Percentiles rank a stretch among this genome's conserved stretches.
Conservation (phyloP, 2,329 filamentous ascomycete genomes). For the Pseudogymnoascus destructans region DNA sequence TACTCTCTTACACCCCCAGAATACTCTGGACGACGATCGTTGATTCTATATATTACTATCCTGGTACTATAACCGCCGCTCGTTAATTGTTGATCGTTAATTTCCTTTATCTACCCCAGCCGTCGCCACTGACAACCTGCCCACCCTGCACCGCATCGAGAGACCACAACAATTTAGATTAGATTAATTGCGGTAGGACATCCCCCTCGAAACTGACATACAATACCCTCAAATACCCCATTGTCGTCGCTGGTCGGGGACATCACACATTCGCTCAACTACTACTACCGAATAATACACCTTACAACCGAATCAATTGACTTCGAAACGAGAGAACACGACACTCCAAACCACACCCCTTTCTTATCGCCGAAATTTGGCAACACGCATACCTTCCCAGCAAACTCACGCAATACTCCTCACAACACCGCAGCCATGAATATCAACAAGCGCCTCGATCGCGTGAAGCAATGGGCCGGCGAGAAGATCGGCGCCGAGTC, state of each 20-base stretch:
- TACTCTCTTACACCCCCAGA: background rate
- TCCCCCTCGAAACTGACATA: background rate
- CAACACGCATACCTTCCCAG: background rate
- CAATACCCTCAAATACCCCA: background rate
- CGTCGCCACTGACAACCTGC: background rate
- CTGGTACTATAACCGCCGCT: background rate
- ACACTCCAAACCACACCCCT: background rate
- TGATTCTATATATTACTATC: background rate
- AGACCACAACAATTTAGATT: background rate
- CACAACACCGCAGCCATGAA: slow-evolving; percentile 23
- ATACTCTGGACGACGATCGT: background rate
- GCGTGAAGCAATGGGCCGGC: slow-evolving; percentile 94
- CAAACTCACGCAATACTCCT: background rate
- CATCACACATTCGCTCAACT: background rate
- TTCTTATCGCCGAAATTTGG: background rate
- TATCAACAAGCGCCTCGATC: slow-evolving; percentile 70
- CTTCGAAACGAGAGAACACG: background rate
- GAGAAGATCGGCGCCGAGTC: slow-evolving; percentile 90
- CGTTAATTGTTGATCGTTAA: background rate
- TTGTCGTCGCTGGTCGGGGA: background rate
- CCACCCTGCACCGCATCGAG: background rate
- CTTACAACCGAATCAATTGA: background rate
- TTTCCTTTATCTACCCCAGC: slow-evolving; percentile 1
- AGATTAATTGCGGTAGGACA: background rate
- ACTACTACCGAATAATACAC: background rate